Evolutionary conservation across 495 filamentous ascomycete genomes (phyloP), one percentile per base, ranked within the genome.

Genomic region (Penicillium malachiteum): DNA sequence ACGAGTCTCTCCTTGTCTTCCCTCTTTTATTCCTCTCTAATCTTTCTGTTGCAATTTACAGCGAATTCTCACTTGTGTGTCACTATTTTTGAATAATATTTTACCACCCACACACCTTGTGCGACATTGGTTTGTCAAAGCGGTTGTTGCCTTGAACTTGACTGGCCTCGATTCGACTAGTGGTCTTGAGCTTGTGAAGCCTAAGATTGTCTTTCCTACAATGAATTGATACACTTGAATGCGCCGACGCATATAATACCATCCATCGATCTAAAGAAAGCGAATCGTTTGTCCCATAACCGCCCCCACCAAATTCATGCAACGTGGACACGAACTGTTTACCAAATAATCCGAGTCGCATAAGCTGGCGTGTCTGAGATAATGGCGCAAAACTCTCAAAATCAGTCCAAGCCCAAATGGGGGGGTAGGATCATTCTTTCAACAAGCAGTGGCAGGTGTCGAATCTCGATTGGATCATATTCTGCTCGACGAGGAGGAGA

Each of bases 391-490:
- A 69, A 71, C 44, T 48, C 64, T 5, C 71, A 70, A 34, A 46
- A 46, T 32, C 30, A 61, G 9, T 17, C 62, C 12, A 77, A 73
- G 52, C 49, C 64, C n/a, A 76, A 70, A 71, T 79, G 75, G 72
- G 75, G n/a, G 74, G 18, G 66, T 78, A 41, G 90, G 92, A 18
- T 89, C 86, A 31, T 89, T 98, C 64, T 78, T 99, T 45, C 88
- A 89, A 56, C 91, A 96, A 68, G 92, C 93, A 50, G 91, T 97
- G 48, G 91, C 92, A 30, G 91, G 91, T 38, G 88, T 99, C 44
- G 94, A 99, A 73, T 95, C 92, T 54, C 84, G 89, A 45, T 78
- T 99, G 39, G 94, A 99, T 69, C 89, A 82, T 45, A 96, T 99
- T 50, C 79, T 99, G 55, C 86, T 92, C 54, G 92, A 96, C 39